Evolutionary conservation across 2,329 filamentous ascomycete genomes (phyloP).

Genomic region (Colletotrichum graminicola): DNA sequence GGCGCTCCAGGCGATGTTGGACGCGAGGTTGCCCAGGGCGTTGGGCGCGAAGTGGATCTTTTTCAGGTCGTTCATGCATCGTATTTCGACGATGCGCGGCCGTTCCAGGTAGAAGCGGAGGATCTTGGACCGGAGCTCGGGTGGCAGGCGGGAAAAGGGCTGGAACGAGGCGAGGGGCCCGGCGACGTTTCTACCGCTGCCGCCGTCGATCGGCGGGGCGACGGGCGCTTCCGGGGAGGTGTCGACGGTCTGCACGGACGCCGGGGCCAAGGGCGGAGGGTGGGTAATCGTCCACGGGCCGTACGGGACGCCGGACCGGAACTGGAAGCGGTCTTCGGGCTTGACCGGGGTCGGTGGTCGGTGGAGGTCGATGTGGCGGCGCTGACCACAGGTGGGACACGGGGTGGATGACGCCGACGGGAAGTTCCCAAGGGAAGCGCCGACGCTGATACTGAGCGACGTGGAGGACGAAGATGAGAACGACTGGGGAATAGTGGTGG

Average conservation of each 20-base stretch:
- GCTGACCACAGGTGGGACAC: conserved; percentile 40
- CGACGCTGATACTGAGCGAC: conserved; percentile 34
- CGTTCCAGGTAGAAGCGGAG: conserved; percentile 60
- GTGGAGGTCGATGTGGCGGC: conserved; percentile 36
- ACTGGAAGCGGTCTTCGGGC: conserved; percentile 39
- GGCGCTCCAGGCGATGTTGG: conserved; percentile 42
- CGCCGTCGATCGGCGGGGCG: neutral
- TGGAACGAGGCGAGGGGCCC: conserved; percentile 42
- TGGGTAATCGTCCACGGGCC: conserved; percentile 37
- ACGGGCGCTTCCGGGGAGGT: neutral
- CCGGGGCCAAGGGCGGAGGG: conserved; percentile 8
- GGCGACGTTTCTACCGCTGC: neutral
- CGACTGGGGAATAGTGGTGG: conserved; percentile 26
- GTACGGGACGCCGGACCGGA: conserved; percentile 37
- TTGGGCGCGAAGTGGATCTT: conserved; percentile 40
- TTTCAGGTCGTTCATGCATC: conserved; percentile 49
- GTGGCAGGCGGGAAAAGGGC: conserved; percentile 57
- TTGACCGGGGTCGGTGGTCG: conserved; percentile 38
- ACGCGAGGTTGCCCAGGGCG: conserved; percentile 36
- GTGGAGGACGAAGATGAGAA: conserved; percentile 36
- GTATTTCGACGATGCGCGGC: conserved; percentile 59
- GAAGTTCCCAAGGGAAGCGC: conserved; percentile 36
- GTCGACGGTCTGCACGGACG: neutral
- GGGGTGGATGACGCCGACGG: conserved; percentile 22
- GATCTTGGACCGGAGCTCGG: conserved; percentile 62